Evolutionary conservation across 805 yeast species (phyloP), one percentile per base, ranked within the genome.

Genomic region (Tetrapisispora namnaoensis): DNA sequence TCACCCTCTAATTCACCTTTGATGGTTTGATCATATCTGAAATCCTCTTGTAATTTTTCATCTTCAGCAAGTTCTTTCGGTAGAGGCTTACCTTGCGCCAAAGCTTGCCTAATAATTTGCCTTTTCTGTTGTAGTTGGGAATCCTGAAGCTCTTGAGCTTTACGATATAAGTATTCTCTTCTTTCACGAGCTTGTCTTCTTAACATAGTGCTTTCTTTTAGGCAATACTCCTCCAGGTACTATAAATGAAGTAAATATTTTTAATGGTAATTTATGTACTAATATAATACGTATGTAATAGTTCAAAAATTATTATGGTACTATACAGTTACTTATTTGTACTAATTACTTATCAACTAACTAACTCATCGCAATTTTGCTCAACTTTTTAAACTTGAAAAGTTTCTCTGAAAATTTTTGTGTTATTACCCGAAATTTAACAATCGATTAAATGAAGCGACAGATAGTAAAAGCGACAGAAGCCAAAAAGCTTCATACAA

Each of bases 161-260:
- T 89, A 46, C 88, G 77, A 71, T 86, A 93, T 27, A 93, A 73
- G 60, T 90, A 93, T 62, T 93, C 98, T 67, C 95, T 80, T 71
- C 99, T 79, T 66, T 93, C 97, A 70, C 99, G 81, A 8, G 98
- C 97, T 62, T 91, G 95, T 72, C 88, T 80, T 68, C 99, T 79
- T 49, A 88, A 69, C 96, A 76, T 76, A 14, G 2, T 58, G 18
- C 36, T 2, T 18, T 28, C n/a, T 5, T 11, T 44, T 5, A 4
- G 21, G 2, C 16, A 27, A 5, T 10, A 7, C 28, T 22, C 13
- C 21, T 41, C n/a, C 20, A 3, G 17, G 5, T 39, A 17, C 4
- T 14, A 20, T 11, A 3, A 20, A 24, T 24, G 8, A 6, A 24
- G 28, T 24, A 8, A 8, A 24, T 24, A 6, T 8, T 24, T 24